phyloP scores from a whole-genome alignment of 192 early-diverging fungal genomes.

The Gonapodya sp. region DNA sequence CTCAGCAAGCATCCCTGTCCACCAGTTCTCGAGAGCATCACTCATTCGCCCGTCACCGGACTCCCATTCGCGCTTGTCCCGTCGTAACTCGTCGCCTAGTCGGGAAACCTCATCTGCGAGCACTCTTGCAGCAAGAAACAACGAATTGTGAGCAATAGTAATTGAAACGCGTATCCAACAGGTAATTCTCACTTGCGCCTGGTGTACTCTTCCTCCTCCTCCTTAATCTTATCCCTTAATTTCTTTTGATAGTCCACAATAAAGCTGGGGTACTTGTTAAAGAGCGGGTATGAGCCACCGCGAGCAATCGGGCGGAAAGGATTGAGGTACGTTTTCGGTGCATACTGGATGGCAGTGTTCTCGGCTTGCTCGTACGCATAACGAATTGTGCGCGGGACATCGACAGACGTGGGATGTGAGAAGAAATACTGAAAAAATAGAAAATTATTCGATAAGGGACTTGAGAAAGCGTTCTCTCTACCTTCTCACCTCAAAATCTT shows the following conservation, averaged over 20 bases:
- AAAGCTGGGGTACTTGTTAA: conserved; percentile 39
- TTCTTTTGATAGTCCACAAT: conserved; percentile 43
- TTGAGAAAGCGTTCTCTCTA: not conserved
- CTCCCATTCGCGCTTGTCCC: conserved; percentile 3
- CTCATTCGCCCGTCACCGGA: conserved; percentile 9
- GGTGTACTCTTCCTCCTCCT: conserved; percentile 37
- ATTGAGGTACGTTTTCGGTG: conserved; percentile 23
- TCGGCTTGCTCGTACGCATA: conserved; percentile 21
- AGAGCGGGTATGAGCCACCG: conserved; percentile 38
- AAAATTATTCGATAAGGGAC: not conserved
- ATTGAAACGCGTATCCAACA: not conserved
- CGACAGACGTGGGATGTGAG: conserved; percentile 19
- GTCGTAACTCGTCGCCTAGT: not conserved
- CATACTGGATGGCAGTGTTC: conserved; percentile 23
- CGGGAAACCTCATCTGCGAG: not conserved
- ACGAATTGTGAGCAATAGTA: not conserved
- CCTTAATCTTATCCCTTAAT: conserved; percentile 34
- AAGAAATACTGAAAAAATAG: conserved; percentile 31
- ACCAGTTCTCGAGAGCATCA: conserved; percentile 11
- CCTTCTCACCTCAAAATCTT: conserved; percentile 31
- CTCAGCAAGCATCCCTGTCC: conserved; percentile 10
- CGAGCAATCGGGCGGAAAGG: conserved; percentile 27
- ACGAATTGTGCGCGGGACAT: not conserved
- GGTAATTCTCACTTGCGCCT: conserved; percentile 8
- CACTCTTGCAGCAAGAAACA: too few species aligned